Percentiles rank a stretch among this genome's conserved stretches.
phyloP scores from a whole-genome alignment of 352 stramenopile genomes.

The Halophytophthora polymorphica region DNA sequence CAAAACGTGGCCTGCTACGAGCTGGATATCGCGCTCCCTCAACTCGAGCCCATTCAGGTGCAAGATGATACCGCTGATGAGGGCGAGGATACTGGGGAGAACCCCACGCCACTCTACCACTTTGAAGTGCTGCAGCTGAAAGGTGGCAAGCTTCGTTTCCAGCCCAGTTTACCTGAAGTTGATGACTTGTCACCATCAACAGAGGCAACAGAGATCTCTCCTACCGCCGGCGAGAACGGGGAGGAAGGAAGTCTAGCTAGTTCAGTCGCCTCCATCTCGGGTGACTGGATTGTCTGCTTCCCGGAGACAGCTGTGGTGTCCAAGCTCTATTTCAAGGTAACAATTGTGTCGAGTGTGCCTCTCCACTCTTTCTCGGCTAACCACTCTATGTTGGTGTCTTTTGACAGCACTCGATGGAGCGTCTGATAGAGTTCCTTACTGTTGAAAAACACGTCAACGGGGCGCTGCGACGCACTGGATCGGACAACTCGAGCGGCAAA shows the following conservation, averaged over 20 bases:
- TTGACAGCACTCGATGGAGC: conserved; percentile 26
- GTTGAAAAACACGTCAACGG: conserved; percentile 43
- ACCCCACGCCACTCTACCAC: conserved; percentile 10
- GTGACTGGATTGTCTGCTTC: conserved; percentile 51
- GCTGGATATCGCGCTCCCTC: conserved; percentile 43
- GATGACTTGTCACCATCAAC: not conserved
- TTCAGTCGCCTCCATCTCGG: conserved; percentile 19
- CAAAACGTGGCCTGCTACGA: conserved; percentile 50
- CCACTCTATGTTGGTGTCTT: not conserved
- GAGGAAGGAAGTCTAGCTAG: conserved; percentile 10
- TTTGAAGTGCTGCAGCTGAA: conserved; percentile 26
- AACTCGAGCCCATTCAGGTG: not conserved
- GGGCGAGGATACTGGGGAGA: conserved; percentile 3
- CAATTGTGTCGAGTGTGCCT: no score
- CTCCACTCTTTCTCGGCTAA: not conserved
- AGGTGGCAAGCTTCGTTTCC: conserved; percentile 49
- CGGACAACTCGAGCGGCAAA: conserved; percentile 25
- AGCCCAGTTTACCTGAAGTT: conserved; percentile 5
- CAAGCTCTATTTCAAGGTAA: conserved; percentile 52
- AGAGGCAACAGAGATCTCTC: not conserved
- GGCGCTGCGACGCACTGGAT: conserved; percentile 28
- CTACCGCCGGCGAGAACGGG: conserved; percentile 6
- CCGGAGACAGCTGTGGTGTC: conserved; percentile 15
- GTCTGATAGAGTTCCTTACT: conserved; percentile 42
- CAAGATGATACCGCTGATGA: not conserved